Conservation (phyloP, 2,329 filamentous ascomycete species). For the Aaosphaeria arxii region DNA sequence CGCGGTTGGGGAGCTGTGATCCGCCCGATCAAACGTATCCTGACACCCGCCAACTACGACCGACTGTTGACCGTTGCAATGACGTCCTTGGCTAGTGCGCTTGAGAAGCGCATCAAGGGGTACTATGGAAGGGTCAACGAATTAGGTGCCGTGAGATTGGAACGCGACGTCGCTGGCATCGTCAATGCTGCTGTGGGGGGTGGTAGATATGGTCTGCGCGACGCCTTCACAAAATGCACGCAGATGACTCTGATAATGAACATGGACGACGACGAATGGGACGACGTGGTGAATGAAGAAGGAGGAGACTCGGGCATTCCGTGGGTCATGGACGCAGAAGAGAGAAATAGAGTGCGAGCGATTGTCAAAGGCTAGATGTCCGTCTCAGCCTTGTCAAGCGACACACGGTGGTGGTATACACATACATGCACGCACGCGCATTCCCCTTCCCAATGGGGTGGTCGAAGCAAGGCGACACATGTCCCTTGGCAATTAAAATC, state of each 20-base stretch:
- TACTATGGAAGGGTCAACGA: constrained; percentile 77
- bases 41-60: constrained; percentile 74
- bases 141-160: constrained; percentile 77
- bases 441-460: too few species aligned
- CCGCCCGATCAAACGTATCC: constrained; percentile 76
- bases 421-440: not conserved
- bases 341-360: constrained; percentile 68
- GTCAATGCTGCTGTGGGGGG: constrained; percentile 63
- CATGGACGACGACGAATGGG: constrained; percentile 96
- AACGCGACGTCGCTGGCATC: constrained; percentile 78
- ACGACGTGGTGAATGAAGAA: constrained; percentile 60
- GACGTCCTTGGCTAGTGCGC: constrained; percentile 68
- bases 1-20: constrained; percentile 83
- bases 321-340: constrained; percentile 71
- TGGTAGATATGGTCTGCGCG: constrained; percentile 71
- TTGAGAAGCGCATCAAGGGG: constrained; percentile 85
- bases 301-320: constrained; percentile 58
- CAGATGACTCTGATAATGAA: constrained; percentile 86
- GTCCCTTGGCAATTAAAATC: too few species aligned
- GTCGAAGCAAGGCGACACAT: too few species aligned
- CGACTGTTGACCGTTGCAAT: constrained; percentile 73
- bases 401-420: constrained; percentile 2
- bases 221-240: constrained; percentile 70
- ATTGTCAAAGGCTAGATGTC: constrained; percentile 50
- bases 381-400: constrained; percentile 10